Conservation (phyloP, 2,329 filamentous ascomycete species). For the Magnaporthiopsis poae region DNA sequence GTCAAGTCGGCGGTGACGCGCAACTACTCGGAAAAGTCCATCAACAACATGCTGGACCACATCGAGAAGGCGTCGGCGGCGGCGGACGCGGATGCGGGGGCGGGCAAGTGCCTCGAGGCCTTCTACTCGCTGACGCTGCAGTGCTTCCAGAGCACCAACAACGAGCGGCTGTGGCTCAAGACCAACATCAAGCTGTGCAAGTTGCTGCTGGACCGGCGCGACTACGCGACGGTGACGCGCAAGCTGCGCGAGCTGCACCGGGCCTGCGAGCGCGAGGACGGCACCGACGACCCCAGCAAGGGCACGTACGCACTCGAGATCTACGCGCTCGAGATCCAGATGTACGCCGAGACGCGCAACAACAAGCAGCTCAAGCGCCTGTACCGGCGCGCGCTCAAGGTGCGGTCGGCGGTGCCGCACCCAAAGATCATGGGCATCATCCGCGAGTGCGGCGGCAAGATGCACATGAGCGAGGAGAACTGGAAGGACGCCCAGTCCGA, state of each 20-base stretch:
- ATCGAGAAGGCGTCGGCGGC: slow-evolving; percentile 76
- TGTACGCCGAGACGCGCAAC: slow-evolving; percentile 93
- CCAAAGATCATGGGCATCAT: slow-evolving; percentile 99
- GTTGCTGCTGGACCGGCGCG: slow-evolving; percentile 81
- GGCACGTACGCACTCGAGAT: slow-evolving; percentile 93
- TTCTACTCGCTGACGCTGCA: slow-evolving; percentile 90
- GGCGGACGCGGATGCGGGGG: slow-evolving; percentile 53
- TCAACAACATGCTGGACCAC: slow-evolving; percentile 98
- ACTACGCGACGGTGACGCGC: slow-evolving; percentile 68
- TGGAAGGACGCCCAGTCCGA: slow-evolving; percentile 96
- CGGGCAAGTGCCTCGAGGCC: slow-evolving; percentile 76
- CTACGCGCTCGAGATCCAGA: slow-evolving; percentile 94
- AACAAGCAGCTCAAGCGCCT: slow-evolving; percentile 92
- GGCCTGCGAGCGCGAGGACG: slow-evolving; percentile 78
- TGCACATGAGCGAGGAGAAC: slow-evolving; percentile 99
- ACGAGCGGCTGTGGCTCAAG: slow-evolving; percentile 93
- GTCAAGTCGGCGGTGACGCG: slow-evolving; percentile 93
- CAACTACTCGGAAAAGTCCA: slow-evolving; percentile 98
- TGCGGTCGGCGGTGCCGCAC: slow-evolving; percentile 93
- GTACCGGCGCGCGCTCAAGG: slow-evolving; percentile 82
- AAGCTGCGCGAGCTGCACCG: slow-evolving; percentile 83
- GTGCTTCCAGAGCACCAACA: slow-evolving; percentile 95
- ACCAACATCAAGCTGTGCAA: slow-evolving; percentile 95
- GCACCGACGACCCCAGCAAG: slow-evolving; percentile 83
- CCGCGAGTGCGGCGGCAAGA: slow-evolving; percentile 95